A percentile compares a stretch with the other conserved stretches of the same genome.
phyloP scores from a whole-genome alignment of 768 basidiomycete species.

The Tricholoma sp. region DNA sequence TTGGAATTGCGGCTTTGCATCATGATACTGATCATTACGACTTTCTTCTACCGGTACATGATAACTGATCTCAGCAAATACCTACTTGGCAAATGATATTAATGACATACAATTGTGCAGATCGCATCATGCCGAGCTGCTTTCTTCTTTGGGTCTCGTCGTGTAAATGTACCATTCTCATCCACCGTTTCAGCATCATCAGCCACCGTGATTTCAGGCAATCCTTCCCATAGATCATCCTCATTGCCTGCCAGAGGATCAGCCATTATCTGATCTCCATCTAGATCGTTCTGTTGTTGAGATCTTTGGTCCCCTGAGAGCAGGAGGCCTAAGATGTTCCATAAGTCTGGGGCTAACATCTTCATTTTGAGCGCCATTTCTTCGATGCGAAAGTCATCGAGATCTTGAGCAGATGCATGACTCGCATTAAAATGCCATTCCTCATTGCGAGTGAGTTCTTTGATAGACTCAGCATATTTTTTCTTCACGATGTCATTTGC shows the following conservation, averaged over 20 bases:
- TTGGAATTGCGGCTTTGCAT: background rate
- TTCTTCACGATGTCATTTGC: too few relatives aligned
- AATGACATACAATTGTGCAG: too few relatives aligned
- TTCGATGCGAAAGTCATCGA: background rate
- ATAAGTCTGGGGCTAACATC: background rate
- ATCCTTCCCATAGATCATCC: background rate
- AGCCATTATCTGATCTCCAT: background rate
- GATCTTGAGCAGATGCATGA: background rate
- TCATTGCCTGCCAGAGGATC: background rate
- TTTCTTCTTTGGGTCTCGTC: background rate
- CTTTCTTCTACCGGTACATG: background rate
- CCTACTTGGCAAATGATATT: background rate
- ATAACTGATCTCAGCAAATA: background rate
- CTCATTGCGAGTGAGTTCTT: too few relatives aligned
- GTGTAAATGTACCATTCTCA: background rate
- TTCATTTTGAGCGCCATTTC: background rate
- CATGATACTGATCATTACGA: too few relatives aligned
- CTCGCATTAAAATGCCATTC: too few relatives aligned
- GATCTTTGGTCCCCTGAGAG: background rate
- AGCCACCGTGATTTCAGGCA: background rate
- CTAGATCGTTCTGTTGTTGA: background rate
- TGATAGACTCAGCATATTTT: too few relatives aligned
- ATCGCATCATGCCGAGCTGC: background rate
- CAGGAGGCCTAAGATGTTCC: background rate
- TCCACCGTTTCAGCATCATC: background rate